Evolutionary conservation across 2,329 filamentous ascomycete species (phyloP).

Genomic region (Trichoderma sp.): DNA sequence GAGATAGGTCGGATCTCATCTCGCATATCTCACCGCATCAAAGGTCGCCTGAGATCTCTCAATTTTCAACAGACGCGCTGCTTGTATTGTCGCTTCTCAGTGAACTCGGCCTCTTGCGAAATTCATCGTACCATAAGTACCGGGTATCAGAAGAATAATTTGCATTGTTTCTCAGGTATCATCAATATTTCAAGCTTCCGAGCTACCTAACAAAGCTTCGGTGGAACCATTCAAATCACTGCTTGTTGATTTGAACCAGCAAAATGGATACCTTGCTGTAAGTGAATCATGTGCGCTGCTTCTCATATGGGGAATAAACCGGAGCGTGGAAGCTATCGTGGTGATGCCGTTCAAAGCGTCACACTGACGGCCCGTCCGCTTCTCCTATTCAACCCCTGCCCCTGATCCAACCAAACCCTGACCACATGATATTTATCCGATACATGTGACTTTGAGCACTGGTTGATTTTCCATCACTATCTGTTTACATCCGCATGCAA

Average conservation of each 20-base stretch:
- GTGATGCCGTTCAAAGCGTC: background rate
- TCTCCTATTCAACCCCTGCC: background rate
- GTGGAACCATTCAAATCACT: background rate
- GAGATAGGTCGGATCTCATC: conserved; percentile 1
- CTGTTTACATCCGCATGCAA: background rate
- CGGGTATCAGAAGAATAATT: too few relatives aligned
- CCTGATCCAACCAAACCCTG: background rate
- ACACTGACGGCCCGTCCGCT: background rate
- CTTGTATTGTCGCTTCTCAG: background rate
- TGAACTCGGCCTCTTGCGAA: background rate
- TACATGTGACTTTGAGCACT: background rate
- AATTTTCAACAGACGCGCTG: background rate
- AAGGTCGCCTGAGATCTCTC: background rate
- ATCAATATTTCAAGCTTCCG: background rate
- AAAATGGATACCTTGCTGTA: conserved; percentile 34
- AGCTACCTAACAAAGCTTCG: background rate
- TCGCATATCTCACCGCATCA: conserved; percentile 13
- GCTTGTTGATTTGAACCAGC: background rate
- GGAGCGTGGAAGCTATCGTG: background rate
- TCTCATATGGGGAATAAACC: background rate
- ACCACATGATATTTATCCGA: background rate
- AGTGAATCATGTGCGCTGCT: conserved; percentile 19
- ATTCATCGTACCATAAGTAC: background rate
- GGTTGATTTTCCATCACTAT: background rate
- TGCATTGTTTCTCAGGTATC: background rate